Base-by-base conservation (phyloP, 768 basidiomycete genomes). In the Nidula microcarpa region DNA sequence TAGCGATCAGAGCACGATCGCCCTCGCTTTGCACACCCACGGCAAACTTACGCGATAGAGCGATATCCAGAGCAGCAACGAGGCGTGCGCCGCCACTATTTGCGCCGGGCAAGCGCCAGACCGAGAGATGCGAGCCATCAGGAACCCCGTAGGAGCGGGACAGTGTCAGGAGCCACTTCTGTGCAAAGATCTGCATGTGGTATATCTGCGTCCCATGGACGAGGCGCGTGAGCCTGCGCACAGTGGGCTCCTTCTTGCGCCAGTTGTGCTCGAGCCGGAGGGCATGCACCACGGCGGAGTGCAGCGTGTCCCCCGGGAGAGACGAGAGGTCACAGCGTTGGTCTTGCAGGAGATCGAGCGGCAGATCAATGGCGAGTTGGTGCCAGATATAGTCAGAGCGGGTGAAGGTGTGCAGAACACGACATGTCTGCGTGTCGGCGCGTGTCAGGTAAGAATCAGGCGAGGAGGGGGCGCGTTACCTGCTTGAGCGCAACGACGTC, bases 331-430 rank as follows among this genome's bases (percentile, higher is more conserved):
- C 58, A 11, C 53, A 57, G 47, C 73, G 66, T 13, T 59, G 54
- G 47, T 51, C 49, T 14, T 51, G 47, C 32, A 76, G 73, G 0
- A 79, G 60, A 60, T 82, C 76, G 51, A 76, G 62, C 50, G 81
- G 77, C 33, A 84, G 61, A 60, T 77, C 74, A 33, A 78, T 55
- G 35, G 69, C 69, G 53, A 79, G 57, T 34, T 72, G 71, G 64
- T 79, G 83, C 82, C 82, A 85, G 37, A 82, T 63, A 62, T 81
- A 82, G 60, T 86, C 78, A 39, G 65, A 65, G 47, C 71, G 72
- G 11, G 73, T 74, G 43, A 79, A 73, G n/a, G 74, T 74, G 67
- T 85, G 76, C 53, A 84, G 65, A 55, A 67, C 77, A 76, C 83
- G 84, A 74, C 81, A 81, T 64, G 80, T 77, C 80, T 85, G 64